Base-by-base conservation (phyloP, 2,329 filamentous ascomycete species). In the Diaporthe sp. region DNA sequence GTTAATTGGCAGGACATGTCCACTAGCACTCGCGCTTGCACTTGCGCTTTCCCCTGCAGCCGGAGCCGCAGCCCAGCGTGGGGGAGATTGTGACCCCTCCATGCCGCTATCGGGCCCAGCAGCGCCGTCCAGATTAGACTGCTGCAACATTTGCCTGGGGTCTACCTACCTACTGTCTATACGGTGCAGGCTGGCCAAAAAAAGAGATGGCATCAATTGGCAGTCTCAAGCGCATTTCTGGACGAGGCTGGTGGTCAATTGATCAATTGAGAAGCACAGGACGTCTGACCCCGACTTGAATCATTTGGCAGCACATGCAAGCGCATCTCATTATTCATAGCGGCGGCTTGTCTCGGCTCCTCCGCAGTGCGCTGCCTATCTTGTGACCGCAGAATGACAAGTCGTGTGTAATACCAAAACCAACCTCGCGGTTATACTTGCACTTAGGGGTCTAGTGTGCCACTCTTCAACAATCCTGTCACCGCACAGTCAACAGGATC, bases 361-460 rank as follows among this genome's bases (percentile, higher is more conserved):
- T 31, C 70, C 49, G 25, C 62, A 19, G 51, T 46, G 62, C 25
- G 17, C 17, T 55, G 44, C 65, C 71, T 71, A 74, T 76, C 75
- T 74, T 62, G 71, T 76, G 75, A 76, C 75, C 62, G 42, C 51
- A 39, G 55, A 70, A 70, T 75, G 75, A 72, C 75, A 44, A 25
- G 67, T 74, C 61, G 46, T 62, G 53, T 67, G 71, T 68, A 71
- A 65, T 67, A 71, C 75, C 71, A 67, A 51, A 58, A 57, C 53
- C 71, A 51, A 51, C 57, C 13, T 73, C 70, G 51, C 86, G 86
- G 84, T 83, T 85, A 82, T 82, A 89, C 87, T 87, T 90, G 88
- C 88, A 88, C 88, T 89, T 90, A 89, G 86, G 87, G 88, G 88
- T 86, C 86, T 89, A 89, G 88, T 78, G 71, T 78, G 46, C 61